Evolutionary conservation across 1,139 yeast genomes (phyloP), one percentile per base, ranked within the genome.

Genomic region (Sugiyamaella paludigena): DNA sequence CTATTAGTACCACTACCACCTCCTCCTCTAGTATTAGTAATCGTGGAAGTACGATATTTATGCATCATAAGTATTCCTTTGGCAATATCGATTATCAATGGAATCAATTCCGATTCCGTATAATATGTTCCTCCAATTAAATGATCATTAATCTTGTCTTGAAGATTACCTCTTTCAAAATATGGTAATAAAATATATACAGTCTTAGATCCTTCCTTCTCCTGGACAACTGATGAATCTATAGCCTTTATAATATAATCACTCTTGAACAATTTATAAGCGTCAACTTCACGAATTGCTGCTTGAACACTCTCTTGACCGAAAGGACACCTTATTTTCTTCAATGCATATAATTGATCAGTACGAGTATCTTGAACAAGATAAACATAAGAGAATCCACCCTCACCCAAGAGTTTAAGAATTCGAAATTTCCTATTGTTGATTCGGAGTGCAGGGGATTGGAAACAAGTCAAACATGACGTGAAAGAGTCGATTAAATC

Each of bases 331-430:
- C 91, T 73, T 48, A 88, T 87, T 71, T 87, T 85, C 70, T 91
- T 89, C 60, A 91, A 69, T 1, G 96, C 96, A 61, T 79, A 86
- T 24, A 71, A 63, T 28, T 80, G 74, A 45, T 77, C 76, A 42
- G 72, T 71, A 19, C 60, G 61, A 50, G 70, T 66, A 31, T 80
- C 75, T 57, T 77, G 75, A 7, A 88, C 96, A 33, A 88, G 72
- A 62, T 91, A 91, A n/a, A 88, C 95, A 60, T 85, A 88, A 1
- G 95, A 83, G 62, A 86, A 86, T 6, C 95, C 95, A 1, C 96
- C 95, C 69, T 89, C 97, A 8, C 96, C 96, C 6, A 91, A 70
- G 19, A 91, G 74, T 53, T 80, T 77, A 44, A 81, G 69, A n/a
- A 91, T 84, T 41, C 60, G 58, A 56, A 69, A 67, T 47, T 61